phyloP scores from a whole-genome alignment of 148 eudicot genomes.

The Polygonum maritimum region DNA sequence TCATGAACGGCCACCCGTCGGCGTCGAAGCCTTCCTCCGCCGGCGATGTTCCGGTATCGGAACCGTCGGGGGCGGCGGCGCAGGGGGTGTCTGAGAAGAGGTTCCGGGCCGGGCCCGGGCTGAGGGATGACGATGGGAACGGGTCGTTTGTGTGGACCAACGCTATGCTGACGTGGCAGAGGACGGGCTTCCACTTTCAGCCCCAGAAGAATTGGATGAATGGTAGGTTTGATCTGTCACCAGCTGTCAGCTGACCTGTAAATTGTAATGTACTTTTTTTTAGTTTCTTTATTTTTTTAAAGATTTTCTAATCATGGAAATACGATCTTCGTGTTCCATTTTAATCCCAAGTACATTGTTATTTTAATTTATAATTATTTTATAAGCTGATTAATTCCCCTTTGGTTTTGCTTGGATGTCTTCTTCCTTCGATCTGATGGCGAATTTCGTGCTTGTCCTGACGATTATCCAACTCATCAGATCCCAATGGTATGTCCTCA shows the following conservation, averaged over 20 bases:
- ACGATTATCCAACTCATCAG: slow-evolving; percentile 24
- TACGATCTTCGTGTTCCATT: neutral
- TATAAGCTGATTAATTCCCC: neutral
- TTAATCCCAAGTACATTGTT: neutral
- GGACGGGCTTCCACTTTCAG: slow-evolving; percentile 77
- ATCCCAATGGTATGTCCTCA: slow-evolving; percentile 46
- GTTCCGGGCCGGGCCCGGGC: slow-evolving; percentile 9
- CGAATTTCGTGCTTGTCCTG: neutral
- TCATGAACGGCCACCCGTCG: slow-evolving; percentile 13
- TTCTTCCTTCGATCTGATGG: neutral
- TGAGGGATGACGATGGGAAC: slow-evolving; percentile 5
- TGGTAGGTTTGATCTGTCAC: slow-evolving; percentile 28
- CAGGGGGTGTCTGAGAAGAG: slow-evolving; percentile 63
- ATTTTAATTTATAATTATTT: neutral
- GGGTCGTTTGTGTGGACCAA: slow-evolving; percentile 53
- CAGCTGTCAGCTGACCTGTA: neutral
- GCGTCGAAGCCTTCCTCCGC: no score
- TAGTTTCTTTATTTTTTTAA: neutral
- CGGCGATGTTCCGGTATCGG: neutral
- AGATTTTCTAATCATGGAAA: neutral
- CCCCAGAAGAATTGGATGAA: slow-evolving; percentile 89
- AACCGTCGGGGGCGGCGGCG: slow-evolving; percentile 36
- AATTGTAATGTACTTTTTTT: no score
- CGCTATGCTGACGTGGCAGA: slow-evolving; percentile 73
- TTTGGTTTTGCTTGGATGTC: slow-evolving; percentile 4